Conservation (phyloP, 345 rosid species). For the Syzygium grande region DNA sequence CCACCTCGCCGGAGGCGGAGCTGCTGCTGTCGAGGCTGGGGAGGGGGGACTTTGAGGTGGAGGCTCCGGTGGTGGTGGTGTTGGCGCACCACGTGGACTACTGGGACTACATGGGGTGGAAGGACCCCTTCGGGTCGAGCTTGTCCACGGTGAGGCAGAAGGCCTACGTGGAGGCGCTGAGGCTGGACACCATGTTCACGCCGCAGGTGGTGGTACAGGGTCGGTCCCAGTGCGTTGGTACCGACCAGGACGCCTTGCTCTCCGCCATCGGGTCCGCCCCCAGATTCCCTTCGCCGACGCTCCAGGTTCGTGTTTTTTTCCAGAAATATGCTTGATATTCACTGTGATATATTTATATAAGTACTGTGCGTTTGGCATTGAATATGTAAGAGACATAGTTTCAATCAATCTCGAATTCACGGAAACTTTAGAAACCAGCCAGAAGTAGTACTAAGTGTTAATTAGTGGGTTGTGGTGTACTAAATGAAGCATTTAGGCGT, state of each 20-base stretch:
- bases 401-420: background rate
- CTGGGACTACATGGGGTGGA: conserved; percentile 96
- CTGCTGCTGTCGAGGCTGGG: conserved; percentile 76
- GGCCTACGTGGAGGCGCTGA: conserved; percentile 76
- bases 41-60: conserved; percentile 72
- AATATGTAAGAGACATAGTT: background rate
- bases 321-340: background rate
- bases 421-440: background rate
- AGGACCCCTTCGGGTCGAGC: conserved; percentile 74
- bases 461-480: background rate
- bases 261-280: conserved; percentile 45
- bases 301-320: conserved; percentile 35
- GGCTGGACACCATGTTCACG: conserved; percentile 81
- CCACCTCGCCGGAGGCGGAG: conserved; percentile 80
- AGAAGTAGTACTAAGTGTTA: background rate
- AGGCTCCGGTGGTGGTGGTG: conserved; percentile 48
- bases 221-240: conserved; percentile 45
- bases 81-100: conserved; percentile 78
- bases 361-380: background rate
- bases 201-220: conserved; percentile 86
- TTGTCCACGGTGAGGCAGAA: conserved; percentile 84
- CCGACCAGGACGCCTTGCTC: conserved; percentile 57
- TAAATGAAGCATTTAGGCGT: background rate
- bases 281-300: conserved; percentile 54
- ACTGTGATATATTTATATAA: background rate